Conservation (phyloP, 345 rosid genomes). For the Cardamine resedifolia region DNA sequence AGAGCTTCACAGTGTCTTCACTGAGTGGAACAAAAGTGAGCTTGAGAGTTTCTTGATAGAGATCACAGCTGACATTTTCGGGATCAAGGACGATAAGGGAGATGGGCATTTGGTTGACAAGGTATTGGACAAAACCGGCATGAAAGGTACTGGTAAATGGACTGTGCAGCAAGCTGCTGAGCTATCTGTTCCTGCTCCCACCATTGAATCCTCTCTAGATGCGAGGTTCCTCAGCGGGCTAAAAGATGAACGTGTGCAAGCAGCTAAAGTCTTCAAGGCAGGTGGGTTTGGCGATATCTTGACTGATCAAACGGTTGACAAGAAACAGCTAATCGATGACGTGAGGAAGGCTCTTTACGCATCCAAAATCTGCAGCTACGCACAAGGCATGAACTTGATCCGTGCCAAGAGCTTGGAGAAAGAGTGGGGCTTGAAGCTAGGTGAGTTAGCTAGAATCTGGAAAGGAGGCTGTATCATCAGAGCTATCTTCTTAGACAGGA, state of each 20-base stretch:
- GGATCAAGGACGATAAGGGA: conserved; percentile 78
- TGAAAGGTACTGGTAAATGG: conserved; percentile 99
- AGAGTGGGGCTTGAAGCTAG: conserved; percentile 84
- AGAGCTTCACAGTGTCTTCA: conserved; percentile 65
- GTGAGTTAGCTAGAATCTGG: conserved; percentile 98
- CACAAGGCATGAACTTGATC: conserved; percentile 97
- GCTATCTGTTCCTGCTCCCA: conserved; percentile 89
- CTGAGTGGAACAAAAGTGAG: conserved; percentile 95
- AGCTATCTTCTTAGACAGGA: conserved; percentile 88
- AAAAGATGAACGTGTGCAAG: conserved; percentile 87
- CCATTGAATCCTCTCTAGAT: conserved; percentile 87
- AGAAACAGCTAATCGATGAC: conserved; percentile 72
- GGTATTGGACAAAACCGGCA: conserved; percentile 94
- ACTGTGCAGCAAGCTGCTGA: conserved; percentile 99
- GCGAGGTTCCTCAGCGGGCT: conserved; percentile 89
- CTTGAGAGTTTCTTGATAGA: conserved; percentile 92
- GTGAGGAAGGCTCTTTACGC: conserved; percentile 94
- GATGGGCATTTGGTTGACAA: conserved; percentile 90
- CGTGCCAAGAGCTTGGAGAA: conserved; percentile 87
- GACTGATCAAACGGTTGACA: conserved; percentile 66
- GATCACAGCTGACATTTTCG: conserved; percentile 90
- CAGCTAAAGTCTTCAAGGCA: conserved; percentile 77
- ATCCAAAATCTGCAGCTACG: conserved; percentile 92
- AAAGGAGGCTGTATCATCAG: conserved; percentile 97
- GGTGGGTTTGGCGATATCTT: conserved; percentile 72